Evolutionary conservation across 805 yeast genomes (phyloP), one percentile per base, ranked within the genome.

Genomic region (Candida boidinii): DNA sequence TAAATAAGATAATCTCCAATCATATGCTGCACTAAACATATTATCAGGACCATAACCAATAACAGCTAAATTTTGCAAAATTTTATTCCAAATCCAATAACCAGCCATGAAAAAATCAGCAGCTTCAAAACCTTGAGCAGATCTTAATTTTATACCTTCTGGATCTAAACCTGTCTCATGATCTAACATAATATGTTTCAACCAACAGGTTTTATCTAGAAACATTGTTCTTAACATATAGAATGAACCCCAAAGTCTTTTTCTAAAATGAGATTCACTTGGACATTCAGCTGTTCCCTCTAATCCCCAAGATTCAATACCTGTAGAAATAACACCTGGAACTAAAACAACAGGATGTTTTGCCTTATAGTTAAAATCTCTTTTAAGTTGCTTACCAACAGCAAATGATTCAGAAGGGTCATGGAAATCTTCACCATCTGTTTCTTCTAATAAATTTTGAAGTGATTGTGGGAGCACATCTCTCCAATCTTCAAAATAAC

Each of bases 51-150:
- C 95, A 57, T 92, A 92, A 0, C 96, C 96, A 39, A 92, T 73
- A 1, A 85, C 96, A 3, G 96, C 94, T 43, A 92, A 62, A 49
- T 92, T 92, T 56, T 90, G 95, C n/a, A 92, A 65, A 33, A 92
- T 74, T 53, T 92, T 92, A 53, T 85, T 86, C 98, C 98, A 92
- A 48, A 92, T 85, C 98, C 98, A 92, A 56, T 92, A 92, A 0
- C 98, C 98, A 4, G 96, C 84, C 56, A 92, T 77, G 49, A 92
- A 92, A 57, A 86, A 92, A 58, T 92, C 98, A 1, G 96, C 92
- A 1, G 96, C 92, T 47, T 88, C 96, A 54, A 92, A 84, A 0
- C 98, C 98, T 53, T 84, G 95, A 1, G 96, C 90, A 0, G 97
- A 94, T 36, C 98, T 65, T 17, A 92, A 52, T 45, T 68, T 80